Base-by-base conservation (phyloP, 1,139 yeast species). In the Candida buenavistaensis region DNA sequence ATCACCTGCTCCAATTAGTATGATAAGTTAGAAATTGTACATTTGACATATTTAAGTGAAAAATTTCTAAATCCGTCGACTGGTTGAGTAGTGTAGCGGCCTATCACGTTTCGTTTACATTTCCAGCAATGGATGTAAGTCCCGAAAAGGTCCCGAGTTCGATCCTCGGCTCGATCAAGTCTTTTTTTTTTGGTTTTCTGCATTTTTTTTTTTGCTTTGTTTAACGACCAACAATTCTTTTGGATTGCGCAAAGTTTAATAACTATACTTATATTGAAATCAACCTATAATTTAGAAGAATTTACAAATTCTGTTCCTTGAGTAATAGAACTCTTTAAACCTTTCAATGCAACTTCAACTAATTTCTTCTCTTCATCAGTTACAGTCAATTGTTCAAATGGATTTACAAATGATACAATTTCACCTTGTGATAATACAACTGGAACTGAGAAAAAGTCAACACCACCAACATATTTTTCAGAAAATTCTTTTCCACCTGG, bases 381-480 rank as follows among this genome's bases (percentile, higher is more conserved):
- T 28, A 68, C 57, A 28, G 52, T 57, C 41, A 68, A 62, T 22
- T 50, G 43, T 33, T 59, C 67, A 41, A 70, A 69, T 38, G 78
- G 75, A 47, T 66, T 59, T 35, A 64, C 55, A 48, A 68, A 74
- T 13, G 73, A 64, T 37, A 58, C 57, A 23, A 67, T 64, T 39
- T 68, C 70, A 35, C 85, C 85, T 25, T 73, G 68, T 39, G 62
- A 57, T 41, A 82, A 62, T 22, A 58, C 54, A 14, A 82, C 75
- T 4, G 90, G 90, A 10, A 80, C 72, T 1, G 87, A 75, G 50
- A 82, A 78, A 57, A 72, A 82, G 12, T 75, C 78, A 11, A 72
- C 70, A 6, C 59, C 60, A 24, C 55, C 57, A 45, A 68, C 61
- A 42, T 58, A 49, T 35, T 62, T 59, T 4, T 65, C 45, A 23